Conservation (phyloP, 495 filamentous ascomycete genomes). For the Podospora fimiseda region DNA sequence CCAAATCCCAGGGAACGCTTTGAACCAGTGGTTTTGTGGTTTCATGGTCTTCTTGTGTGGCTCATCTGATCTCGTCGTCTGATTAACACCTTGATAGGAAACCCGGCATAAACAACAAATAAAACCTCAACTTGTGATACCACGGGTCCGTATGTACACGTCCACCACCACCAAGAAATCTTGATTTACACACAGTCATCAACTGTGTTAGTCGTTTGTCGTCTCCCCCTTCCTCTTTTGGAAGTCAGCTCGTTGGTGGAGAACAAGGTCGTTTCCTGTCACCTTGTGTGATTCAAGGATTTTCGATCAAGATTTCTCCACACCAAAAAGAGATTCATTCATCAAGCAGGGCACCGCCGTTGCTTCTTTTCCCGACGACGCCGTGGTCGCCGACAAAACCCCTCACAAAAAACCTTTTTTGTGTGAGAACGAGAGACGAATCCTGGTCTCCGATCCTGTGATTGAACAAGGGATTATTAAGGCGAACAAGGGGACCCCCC, state of each 20-base stretch:
- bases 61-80: constrained; percentile 1
- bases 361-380: too few species aligned
- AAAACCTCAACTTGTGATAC: background rate
- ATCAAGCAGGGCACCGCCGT: background rate
- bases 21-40: background rate
- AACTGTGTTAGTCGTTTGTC: too few species aligned
- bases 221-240: background rate
- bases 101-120: background rate
- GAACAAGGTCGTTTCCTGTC: background rate
- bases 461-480: background rate
- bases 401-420: background rate
- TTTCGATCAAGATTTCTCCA: background rate
- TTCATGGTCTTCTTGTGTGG: too few species aligned
- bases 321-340: background rate
- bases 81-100: background rate
- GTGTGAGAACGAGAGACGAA: background rate
- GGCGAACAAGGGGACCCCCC: background rate
- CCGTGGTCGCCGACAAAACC: background rate
- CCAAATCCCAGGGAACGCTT: background rate
- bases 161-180: too few species aligned
- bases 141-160: background rate
- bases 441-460: constrained; percentile 3
- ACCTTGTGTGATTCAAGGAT: background rate
- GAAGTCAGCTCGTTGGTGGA: background rate
- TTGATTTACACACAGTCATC: too few species aligned